These are phyloP conservation scores for Raddia distichophylla DNA, from an alignment of 176 grass and related monocot species.

Conservation along the genomic window DNA sequence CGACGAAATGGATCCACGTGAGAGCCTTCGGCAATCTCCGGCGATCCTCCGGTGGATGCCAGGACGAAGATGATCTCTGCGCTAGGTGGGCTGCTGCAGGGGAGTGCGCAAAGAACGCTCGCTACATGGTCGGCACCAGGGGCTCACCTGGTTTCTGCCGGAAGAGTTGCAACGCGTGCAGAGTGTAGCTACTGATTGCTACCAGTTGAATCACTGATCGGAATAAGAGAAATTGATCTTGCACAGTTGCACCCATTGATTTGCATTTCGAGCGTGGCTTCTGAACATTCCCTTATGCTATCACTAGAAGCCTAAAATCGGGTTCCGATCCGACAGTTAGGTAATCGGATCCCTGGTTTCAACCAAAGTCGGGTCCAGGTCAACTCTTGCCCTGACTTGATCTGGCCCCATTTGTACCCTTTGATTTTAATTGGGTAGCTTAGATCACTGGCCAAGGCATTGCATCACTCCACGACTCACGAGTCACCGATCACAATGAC, in stretches of 20 bases:
- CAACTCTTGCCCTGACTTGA: too few relatives aligned
- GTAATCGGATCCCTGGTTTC: too few relatives aligned
- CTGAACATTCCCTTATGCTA: too few relatives aligned
- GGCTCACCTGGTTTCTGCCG: constrained; percentile 51
- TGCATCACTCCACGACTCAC: too few relatives aligned
- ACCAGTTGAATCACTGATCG: not conserved
- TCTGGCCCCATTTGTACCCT: too few relatives aligned
- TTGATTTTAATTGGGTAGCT: too few relatives aligned
- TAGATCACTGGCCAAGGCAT: too few relatives aligned
- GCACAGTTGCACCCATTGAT: not conserved
- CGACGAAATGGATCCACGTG: constrained; percentile 65
- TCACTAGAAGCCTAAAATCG: too few relatives aligned
- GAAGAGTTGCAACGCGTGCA: constrained; percentile 57
- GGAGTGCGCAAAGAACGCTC: constrained; percentile 59
- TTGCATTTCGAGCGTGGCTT: not conserved
- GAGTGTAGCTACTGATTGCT: constrained; percentile 12
- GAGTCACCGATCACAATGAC: too few relatives aligned
- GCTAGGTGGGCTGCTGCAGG: constrained; percentile 47
- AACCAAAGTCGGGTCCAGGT: too few relatives aligned
- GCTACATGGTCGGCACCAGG: constrained; percentile 56
- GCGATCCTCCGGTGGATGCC: not conserved
- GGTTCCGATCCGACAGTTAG: too few relatives aligned
- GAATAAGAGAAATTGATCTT: not conserved
- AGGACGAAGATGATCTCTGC: constrained; percentile 48
- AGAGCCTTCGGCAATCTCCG: constrained; percentile 30